Percentiles rank a stretch among this genome's conserved stretches.
phyloP scores from a whole-genome alignment of 805 yeast species.

The Nematodospora valgi region DNA sequence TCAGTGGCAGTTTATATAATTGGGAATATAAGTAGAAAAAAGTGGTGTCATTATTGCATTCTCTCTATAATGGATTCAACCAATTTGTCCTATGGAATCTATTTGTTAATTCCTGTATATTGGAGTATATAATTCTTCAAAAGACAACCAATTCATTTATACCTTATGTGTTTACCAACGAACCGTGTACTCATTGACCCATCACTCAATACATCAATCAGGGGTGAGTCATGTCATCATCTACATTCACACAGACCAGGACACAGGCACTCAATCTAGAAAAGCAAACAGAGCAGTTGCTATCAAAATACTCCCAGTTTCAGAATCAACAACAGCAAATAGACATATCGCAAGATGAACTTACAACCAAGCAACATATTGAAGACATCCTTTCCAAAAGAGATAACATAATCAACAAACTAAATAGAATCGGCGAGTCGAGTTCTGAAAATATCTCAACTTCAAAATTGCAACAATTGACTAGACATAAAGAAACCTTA shows the following conservation, averaged over 20 bases:
- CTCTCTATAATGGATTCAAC: no score
- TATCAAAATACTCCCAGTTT: slow-evolving; percentile 39
- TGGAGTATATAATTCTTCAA: no score
- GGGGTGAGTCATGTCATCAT: slow-evolving; percentile 25
- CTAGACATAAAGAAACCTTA: slow-evolving; percentile 75
- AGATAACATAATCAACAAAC: slow-evolving; percentile 48
- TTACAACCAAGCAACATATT: slow-evolving; percentile 15
- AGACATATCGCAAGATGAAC: slow-evolving; percentile 22
- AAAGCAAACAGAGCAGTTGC: slow-evolving; percentile 58
- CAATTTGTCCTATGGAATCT: no score
- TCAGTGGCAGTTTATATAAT: no score
- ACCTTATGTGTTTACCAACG: no score
- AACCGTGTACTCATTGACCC: no score
- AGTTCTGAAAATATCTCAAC: slow-evolving; percentile 55
- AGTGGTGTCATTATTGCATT: neutral
- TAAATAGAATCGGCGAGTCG: slow-evolving; percentile 54
- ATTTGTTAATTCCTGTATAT: no score
- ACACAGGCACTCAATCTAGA: slow-evolving; percentile 69
- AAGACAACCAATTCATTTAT: no score
- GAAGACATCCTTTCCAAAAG: slow-evolving; percentile 33
- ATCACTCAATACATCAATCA: no score
- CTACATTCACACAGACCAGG: slow-evolving; percentile 64
- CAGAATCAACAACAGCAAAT: slow-evolving; percentile 17
- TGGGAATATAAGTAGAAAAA: neutral
- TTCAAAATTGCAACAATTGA: slow-evolving; percentile 74